Conservation (phyloP, 345 rosid species). For the Gossypium herbaceum region DNA sequence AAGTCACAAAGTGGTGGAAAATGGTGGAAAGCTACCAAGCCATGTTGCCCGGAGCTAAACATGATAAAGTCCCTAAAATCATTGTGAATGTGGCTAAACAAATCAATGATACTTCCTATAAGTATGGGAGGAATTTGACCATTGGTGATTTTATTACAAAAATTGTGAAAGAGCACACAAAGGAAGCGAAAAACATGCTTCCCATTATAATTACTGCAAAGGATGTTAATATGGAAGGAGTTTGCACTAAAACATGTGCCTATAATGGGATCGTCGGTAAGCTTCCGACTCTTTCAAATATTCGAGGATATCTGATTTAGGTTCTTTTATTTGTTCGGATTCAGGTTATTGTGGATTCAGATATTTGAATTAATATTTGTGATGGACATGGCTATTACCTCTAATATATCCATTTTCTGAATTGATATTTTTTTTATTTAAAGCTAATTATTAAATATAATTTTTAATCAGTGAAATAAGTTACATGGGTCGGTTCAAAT, state of each 20-base stretch:
- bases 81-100: slow-evolving; percentile 34
- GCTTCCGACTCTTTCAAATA: no score
- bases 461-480: no score
- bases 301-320: no score
- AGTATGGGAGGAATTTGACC: slow-evolving; percentile 43
- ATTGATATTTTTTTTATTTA: no score
- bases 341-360: no score
- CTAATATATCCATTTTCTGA: no score
- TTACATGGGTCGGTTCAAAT: no score
- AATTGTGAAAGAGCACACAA: slow-evolving; percentile 25
- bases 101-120: slow-evolving; percentile 27
- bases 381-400: no score
- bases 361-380: no score
- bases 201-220: slow-evolving; percentile 42
- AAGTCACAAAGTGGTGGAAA: slow-evolving; percentile 37
- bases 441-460: no score
- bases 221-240: slow-evolving; percentile 36
- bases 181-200: slow-evolving; percentile 25
- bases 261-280: slow-evolving; percentile 28
- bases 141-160: slow-evolving; percentile 19
- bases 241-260: slow-evolving; percentile 57
- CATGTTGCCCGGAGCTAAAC: neutral
- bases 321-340: no score
- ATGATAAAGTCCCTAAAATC: slow-evolving; percentile 17
- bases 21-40: slow-evolving; percentile 40